Evolutionary conservation across 2,329 filamentous ascomycete species (phyloP), one percentile per base, ranked within the genome.

Genomic region (Ophiostoma tasmaniense): DNA sequence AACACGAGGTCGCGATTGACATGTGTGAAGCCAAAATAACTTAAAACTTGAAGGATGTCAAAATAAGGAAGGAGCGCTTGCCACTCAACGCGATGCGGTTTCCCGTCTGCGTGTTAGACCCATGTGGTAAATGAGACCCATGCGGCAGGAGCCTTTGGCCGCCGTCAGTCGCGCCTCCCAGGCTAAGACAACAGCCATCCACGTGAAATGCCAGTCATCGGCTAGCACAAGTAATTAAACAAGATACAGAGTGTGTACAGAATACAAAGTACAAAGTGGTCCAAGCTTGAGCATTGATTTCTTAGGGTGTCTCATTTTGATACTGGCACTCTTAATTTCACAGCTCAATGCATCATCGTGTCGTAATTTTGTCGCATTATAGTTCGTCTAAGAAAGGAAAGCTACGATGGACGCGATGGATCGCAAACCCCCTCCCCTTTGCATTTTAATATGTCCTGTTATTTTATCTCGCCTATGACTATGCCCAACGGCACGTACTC

Each of bases 31-130:
- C 59, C n/a, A 65, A 55, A 25, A 20, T 20, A 45, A 45, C 17
- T 45, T 7, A 20, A 45, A 20, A 20, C 20, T 7, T 20, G 20
- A 4, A 66, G 35, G 35, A 22, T 17, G 22, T 13, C 28, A 14
- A n/a, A 33, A 62, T n/a, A n/a, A 59, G 30, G 33, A 69, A 67
- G 42, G 59, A 65, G 59, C 17, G 28, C 28, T 37, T 50, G 42
- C 14, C 42, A 66, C 33, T 30, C 20, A 25, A 39, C 37, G 52
- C 55, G 65, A 39, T 67, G 66, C 42, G 11, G 66, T 65, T 69
- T 69, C 68, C 68, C 68, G 45, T 35, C 66, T 67, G 68, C 59
- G 66, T 69, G 68, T 59, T 65, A 69, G 68, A 65, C 64, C 28
- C 64, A 64, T 67, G 68, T 67, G 59, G 64, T 30, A 61, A 30